Evolutionary conservation across 257 asterid species (phyloP).

Genomic region (Gentiana dahurica): DNA sequence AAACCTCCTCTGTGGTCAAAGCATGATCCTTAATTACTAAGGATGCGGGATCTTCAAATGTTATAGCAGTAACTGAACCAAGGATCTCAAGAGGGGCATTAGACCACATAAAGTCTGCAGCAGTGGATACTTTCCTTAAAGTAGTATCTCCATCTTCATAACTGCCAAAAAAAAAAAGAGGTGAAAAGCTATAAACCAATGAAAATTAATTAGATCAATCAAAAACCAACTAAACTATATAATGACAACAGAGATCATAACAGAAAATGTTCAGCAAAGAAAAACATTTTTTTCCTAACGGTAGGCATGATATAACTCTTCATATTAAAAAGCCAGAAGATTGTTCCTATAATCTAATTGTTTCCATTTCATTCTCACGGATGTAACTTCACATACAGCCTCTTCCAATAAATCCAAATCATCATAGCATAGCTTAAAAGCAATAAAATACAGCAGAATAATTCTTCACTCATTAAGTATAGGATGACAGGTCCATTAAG

Average conservation of each 20-base stretch:
- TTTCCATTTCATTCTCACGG: no score
- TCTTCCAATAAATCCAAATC: no score
- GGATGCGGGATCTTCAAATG: conserved; percentile 53
- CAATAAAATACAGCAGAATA: not conserved
- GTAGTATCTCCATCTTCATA: conserved; percentile 87
- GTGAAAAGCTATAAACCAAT: not conserved
- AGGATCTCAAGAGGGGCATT: conserved; percentile 64
- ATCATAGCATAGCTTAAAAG: no score
- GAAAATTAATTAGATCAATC: not conserved
- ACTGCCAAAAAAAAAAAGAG: conserved; percentile 22
- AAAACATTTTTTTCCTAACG: not conserved
- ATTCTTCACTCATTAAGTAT: not conserved
- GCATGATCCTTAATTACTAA: conserved; percentile 56
- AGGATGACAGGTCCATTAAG: not conserved
- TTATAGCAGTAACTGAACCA: conserved; percentile 69
- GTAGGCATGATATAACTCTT: not conserved
- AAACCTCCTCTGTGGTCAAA: conserved; percentile 81
- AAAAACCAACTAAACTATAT: not conserved
- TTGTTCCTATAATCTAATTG: no score
- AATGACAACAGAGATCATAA: not conserved
- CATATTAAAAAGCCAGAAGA: not conserved
- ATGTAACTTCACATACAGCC: not conserved
- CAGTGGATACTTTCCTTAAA: conserved; percentile 60
- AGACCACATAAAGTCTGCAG: conserved; percentile 70
- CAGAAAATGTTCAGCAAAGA: not conserved